phyloP scores from a whole-genome alignment of 2,329 filamentous ascomycete species.

The Amauroascus niger region DNA sequence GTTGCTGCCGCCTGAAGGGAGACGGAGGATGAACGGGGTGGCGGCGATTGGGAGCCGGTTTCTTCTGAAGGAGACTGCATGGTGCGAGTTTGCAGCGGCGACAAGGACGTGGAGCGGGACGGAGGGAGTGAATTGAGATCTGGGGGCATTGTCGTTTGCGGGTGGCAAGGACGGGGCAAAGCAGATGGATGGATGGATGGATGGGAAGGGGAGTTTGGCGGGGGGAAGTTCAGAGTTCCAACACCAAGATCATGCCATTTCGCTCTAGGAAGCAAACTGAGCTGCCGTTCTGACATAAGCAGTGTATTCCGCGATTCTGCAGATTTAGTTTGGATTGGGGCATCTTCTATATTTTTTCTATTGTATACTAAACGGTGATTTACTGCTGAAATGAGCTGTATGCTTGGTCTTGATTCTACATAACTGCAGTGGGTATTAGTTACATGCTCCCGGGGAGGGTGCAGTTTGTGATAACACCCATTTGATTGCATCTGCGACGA shows the following conservation, averaged over 20 bases:
- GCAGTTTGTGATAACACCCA: conserved; percentile 24
- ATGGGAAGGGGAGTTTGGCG: too few species aligned
- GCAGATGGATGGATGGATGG: background rate
- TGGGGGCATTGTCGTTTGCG: conserved; percentile 49
- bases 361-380: too few species aligned
- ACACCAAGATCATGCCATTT: too few species aligned
- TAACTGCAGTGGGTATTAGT: background rate
- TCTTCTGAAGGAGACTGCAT: conserved; percentile 21
- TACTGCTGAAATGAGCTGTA: too few species aligned
- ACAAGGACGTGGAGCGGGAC: conserved; percentile 41
- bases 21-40: conserved; percentile 55
- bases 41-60: conserved; percentile 48
- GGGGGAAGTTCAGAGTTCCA: too few species aligned
- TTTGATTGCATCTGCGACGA: conserved; percentile 28
- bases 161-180: background rate
- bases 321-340: too few species aligned
- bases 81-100: conserved; percentile 29
- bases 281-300: too few species aligned
- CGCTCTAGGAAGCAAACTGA: too few species aligned
- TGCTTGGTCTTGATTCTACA: background rate
- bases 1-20: conserved; percentile 68
- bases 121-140: conserved; percentile 63
- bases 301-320: too few species aligned
- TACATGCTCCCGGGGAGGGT: background rate
- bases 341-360: too few species aligned